These are phyloP conservation scores for Jackrogersella minutella DNA, from an alignment of 495 filamentous ascomycete genomes.

Conservation along the genomic window DNA sequence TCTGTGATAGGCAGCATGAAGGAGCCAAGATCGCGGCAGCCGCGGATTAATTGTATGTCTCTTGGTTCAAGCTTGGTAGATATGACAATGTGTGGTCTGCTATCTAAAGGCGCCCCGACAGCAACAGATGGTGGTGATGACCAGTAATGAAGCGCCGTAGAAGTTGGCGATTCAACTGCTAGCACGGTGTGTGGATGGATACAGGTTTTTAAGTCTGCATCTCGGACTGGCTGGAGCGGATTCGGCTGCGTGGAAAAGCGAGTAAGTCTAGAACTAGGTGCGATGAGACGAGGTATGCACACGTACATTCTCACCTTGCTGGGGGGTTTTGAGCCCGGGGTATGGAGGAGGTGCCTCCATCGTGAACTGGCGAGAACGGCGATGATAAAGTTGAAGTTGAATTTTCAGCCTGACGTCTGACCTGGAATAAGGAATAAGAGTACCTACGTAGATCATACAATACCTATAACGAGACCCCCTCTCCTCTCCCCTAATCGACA, in stretches of 20 bases:
- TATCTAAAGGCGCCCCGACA: neutral
- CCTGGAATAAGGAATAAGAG: too few relatives aligned
- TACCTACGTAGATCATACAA: too few relatives aligned
- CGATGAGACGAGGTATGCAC: neutral
- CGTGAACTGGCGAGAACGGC: neutral
- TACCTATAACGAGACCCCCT: too few relatives aligned
- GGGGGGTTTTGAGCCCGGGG: neutral
- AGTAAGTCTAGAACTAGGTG: neutral
- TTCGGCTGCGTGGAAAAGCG: neutral
- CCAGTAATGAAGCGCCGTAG: neutral
- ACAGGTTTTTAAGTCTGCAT: neutral
- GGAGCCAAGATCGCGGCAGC: neutral
- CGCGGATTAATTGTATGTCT: neutral
- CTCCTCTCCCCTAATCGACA: too few relatives aligned
- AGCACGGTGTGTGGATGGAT: neutral
- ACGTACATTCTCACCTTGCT: neutral
- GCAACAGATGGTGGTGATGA: neutral
- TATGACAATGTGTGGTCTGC: neutral
- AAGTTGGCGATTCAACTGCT: neutral
- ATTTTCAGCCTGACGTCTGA: too few relatives aligned
- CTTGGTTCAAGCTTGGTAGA: neutral
- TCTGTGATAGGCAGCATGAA: neutral
- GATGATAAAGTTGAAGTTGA: neutral
- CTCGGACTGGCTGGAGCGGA: neutral
- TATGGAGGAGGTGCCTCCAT: constrained; percentile 1